phyloP scores from a whole-genome alignment of 2,329 filamentous ascomycete species.

The Aspergillus pseudonomiae region DNA sequence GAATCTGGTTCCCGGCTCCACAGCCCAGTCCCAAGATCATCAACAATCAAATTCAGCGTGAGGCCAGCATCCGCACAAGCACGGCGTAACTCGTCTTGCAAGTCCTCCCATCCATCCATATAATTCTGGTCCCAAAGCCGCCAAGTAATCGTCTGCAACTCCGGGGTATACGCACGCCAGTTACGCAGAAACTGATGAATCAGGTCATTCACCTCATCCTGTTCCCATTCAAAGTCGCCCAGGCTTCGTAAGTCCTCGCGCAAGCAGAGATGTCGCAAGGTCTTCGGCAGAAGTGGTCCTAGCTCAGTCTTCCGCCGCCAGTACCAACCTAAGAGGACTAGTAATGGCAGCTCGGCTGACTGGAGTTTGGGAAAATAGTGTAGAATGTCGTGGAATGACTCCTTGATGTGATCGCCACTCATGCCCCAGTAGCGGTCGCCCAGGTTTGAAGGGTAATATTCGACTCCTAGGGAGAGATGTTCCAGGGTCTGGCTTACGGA shows the following conservation, averaged over 20 bases:
- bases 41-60: background rate
- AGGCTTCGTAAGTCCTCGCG: background rate
- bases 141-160: background rate
- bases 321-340: background rate
- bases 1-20: background rate
- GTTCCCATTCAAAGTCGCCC: background rate
- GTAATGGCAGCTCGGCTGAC: slow-evolving; percentile 1
- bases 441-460: background rate
- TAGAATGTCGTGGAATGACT: background rate
- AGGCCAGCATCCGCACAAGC: background rate
- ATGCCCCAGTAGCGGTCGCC: background rate
- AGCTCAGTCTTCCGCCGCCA: background rate
- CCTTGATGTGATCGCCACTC: background rate
- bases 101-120: background rate
- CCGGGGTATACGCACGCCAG: background rate
- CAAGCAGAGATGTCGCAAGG: background rate
- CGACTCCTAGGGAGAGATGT: slow-evolving; percentile 1
- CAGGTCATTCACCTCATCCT: background rate
- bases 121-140: slow-evolving; percentile 3
- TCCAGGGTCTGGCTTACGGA: background rate
- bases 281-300: background rate
- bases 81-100: background rate
- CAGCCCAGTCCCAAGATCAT: background rate
- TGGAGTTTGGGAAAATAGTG: background rate
- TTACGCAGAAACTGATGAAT: background rate